phyloP scores from a whole-genome alignment of 2,329 filamentous ascomycete genomes.

The Hypoxylon sp. region DNA sequence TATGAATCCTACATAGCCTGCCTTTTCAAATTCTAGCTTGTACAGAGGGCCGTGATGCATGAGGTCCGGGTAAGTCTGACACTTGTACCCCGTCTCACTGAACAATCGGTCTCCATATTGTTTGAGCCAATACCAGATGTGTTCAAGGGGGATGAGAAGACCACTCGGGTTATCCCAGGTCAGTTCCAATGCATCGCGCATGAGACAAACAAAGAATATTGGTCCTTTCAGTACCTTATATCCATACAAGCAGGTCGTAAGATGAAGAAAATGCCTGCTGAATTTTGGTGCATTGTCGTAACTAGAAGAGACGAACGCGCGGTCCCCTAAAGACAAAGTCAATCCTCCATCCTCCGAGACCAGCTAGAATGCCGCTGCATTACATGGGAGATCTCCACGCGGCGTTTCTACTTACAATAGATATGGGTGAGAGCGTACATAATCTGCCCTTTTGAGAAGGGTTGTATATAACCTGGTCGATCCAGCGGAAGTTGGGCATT shows the following conservation, averaged over 20 bases:
- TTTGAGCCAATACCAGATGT: slow-evolving; percentile 11
- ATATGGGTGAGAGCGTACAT: neutral
- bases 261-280: slow-evolving; percentile 12
- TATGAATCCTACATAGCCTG: neutral
- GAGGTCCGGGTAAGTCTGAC: neutral
- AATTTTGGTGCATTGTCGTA: neutral
- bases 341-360: neutral
- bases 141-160: neutral
- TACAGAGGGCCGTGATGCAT: slow-evolving; percentile 10
- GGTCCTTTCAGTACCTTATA: neutral
- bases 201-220: slow-evolving; percentile 15
- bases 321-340: slow-evolving; percentile 6
- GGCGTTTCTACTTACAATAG: slow-evolving; percentile 11
- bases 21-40: neutral
- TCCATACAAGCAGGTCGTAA: slow-evolving; percentile 9
- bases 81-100: neutral
- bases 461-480: neutral
- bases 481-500: no score
- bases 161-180: neutral
- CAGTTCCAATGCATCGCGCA: slow-evolving; percentile 24
- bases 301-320: neutral
- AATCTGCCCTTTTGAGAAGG: neutral
- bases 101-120: neutral
- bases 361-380: neutral
- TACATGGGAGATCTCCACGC: neutral